Percentiles rank a stretch among this genome's conserved stretches.
Conservation (phyloP, 306 rosid species). For the Malus sylvestris region DNA sequence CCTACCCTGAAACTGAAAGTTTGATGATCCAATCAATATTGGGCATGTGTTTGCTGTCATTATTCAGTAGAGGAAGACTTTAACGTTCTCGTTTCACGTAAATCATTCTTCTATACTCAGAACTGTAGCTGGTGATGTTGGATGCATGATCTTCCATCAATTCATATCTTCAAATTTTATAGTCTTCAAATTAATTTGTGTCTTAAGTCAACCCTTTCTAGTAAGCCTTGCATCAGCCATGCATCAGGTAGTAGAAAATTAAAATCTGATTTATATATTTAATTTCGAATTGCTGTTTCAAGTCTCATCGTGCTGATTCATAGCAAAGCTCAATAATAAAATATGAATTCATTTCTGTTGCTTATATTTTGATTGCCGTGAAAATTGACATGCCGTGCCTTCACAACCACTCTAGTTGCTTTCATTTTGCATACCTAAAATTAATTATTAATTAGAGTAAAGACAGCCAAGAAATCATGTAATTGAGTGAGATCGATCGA, state of each 20-base stretch:
- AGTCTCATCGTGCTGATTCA: background rate
- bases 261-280: background rate
- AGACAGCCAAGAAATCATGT: constrained; percentile 1
- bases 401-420: constrained; percentile 39
- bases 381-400: constrained; percentile 54
- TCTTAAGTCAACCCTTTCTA: constrained; percentile 37
- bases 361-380: constrained; percentile 33
- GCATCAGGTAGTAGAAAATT: background rate
- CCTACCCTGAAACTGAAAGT: background rate
- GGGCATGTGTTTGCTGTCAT: background rate
- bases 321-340: constrained; percentile 28
- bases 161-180: background rate
- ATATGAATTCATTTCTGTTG: background rate
- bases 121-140: background rate
- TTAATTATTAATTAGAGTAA: background rate
- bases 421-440: constrained; percentile 1
- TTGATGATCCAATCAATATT: background rate
- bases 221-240: constrained; percentile 6
- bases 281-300: constrained; percentile 15
- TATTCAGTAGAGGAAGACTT: no score
- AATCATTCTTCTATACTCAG: no score
- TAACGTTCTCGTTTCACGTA: background rate
- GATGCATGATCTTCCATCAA: background rate
- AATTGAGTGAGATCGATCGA: constrained; percentile 15
- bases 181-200: background rate